Evolutionary conservation across 2,329 filamentous ascomycete genomes (phyloP), one percentile per base, ranked within the genome.

Genomic region (Falciphora oryzae): DNA sequence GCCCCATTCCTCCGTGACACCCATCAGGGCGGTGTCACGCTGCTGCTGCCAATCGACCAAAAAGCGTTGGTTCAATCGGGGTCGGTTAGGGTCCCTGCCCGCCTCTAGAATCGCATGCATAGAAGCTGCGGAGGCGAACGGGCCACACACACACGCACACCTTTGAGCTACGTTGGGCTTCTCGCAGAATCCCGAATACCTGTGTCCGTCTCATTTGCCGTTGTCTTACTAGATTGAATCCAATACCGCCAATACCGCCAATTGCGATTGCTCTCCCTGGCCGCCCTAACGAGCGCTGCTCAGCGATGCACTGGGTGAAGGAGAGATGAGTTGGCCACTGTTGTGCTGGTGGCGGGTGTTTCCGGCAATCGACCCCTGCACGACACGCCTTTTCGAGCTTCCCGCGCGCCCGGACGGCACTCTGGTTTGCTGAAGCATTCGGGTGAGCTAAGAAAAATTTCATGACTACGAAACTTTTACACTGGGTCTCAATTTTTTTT

Each of bases 291-390:
- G 16, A 16, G 38, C 38, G 38, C 38, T 44, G 38, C 16, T 35
- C 16, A 44, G 38, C 38, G 16, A 16, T 44, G 38, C 14, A 11
- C 38, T 18, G 16, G 14, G 16, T 4, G 65, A 65, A 56, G 44
- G n/a, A 22, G 1, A 50, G 38, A 22, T 22, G 16, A 50, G 38
- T 50, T 25, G 44, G 44, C 13, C 22, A 11, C 60, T 53, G 29
- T 14, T 29, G 25, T 58, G 60, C n/a, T 14, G n/a, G n/a, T n/a
- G 32, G 62, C 62, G 62, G 62, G 62, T 59, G 59, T 63, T 63
- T 63, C 62, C 62, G 62, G 62, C 62, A 59, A 31, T 31, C 27
- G 56, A 63, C 38, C 62, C 62, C 57, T 63, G 62, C 62, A 28
- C 44, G 44, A 38, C 31, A 62, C 61, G 61, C 53, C 5, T 53